Evolutionary conservation across 202 grass and related monocot species (phyloP).

Genomic region (Setaria italica): DNA sequence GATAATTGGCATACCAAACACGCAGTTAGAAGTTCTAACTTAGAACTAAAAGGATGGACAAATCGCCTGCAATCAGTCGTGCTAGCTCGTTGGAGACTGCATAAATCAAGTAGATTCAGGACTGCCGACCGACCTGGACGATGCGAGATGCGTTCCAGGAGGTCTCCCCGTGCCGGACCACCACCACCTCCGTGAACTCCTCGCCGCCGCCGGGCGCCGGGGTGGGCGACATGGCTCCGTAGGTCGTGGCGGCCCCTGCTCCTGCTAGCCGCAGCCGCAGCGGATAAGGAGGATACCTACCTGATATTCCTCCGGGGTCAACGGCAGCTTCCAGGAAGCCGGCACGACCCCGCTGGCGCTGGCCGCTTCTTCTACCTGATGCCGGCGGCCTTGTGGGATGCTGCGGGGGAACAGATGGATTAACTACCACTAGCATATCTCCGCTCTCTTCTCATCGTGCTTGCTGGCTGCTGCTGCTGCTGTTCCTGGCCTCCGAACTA

Average conservation of each 20-base stretch:
- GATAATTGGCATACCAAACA: background rate
- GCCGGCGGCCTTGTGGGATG: background rate
- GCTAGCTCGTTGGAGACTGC: background rate
- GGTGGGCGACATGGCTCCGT: constrained; percentile 19
- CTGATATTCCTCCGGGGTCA: background rate
- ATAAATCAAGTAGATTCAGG: background rate
- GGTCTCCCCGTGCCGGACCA: constrained; percentile 77
- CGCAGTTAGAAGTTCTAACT: background rate
- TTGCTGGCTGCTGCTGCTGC: too few relatives aligned
- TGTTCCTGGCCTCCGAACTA: too few relatives aligned
- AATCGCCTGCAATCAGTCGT: background rate
- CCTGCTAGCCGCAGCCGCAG: background rate
- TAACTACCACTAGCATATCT: background rate
- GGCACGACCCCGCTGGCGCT: background rate
- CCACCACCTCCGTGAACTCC: constrained; percentile 64
- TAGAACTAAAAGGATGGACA: background rate
- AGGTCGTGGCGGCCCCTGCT: background rate
- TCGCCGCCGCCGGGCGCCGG: constrained; percentile 2
- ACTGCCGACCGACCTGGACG: constrained; percentile 50
- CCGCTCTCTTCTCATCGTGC: background rate
- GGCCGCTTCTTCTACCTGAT: background rate
- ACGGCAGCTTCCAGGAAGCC: background rate
- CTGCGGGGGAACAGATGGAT: background rate
- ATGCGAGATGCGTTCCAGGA: constrained; percentile 66
- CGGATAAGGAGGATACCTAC: background rate